These are phyloP conservation scores for Pseudocercospora fuligena DNA, from an alignment of 2,329 filamentous ascomycete species.

Conservation along the genomic window DNA sequence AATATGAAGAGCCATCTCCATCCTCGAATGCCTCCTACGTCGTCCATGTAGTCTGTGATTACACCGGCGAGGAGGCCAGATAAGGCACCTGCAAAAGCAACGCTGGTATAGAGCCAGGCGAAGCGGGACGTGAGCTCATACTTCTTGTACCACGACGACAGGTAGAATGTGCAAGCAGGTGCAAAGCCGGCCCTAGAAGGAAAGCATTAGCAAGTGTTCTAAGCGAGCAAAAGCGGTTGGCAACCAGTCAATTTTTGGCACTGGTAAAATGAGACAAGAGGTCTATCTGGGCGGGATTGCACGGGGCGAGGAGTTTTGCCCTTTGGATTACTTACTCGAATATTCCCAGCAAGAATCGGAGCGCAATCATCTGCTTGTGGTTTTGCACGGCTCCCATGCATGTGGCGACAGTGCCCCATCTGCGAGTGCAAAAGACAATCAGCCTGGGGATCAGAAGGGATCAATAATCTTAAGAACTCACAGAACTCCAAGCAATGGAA, in stretches of 20 bases:
- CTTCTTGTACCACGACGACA: conserved; percentile 19
- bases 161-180: conserved; percentile 31
- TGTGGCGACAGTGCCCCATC: conserved; percentile 7
- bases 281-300: too few species aligned
- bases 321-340: conserved; percentile 24
- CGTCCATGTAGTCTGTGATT: conserved; percentile 52
- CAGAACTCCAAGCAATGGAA: conserved; percentile 42
- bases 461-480: not conserved
- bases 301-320: too few species aligned
- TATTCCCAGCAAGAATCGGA: conserved; percentile 43
- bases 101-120: conserved; percentile 10
- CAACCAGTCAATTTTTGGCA: too few species aligned
- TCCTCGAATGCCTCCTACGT: conserved; percentile 45
- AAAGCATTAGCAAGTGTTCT: too few species aligned
- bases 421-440: not conserved
- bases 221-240: too few species aligned
- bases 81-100: conserved; percentile 8
- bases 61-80: conserved; percentile 13
- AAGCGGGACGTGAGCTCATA: conserved; percentile 18
- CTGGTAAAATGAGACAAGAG: too few species aligned
- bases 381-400: conserved; percentile 11
- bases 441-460: not conserved
- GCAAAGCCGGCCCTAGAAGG: conserved; percentile 32
- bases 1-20: conserved; percentile 35
- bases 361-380: conserved; percentile 41